Conservation (phyloP, 176 grass and related monocot genomes). For the Aegilops longissima region DNA sequence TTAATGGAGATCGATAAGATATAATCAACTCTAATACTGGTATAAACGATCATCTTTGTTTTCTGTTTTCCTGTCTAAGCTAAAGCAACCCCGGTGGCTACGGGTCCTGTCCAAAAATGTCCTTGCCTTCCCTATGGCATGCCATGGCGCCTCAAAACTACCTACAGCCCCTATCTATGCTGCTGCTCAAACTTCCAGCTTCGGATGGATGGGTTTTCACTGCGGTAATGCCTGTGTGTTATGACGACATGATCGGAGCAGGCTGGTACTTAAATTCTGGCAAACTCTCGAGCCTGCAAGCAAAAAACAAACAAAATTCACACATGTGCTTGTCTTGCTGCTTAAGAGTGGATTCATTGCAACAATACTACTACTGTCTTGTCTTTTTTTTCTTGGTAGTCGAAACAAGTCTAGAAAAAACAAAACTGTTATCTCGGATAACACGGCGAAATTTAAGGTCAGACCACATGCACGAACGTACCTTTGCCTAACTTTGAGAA, state of each 20-base stretch:
- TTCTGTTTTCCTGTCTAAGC: too few relatives aligned
- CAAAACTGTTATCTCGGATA: background rate
- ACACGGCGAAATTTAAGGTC: background rate
- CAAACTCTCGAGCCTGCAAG: slow-evolving; percentile 68
- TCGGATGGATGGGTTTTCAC: background rate
- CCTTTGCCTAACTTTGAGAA: slow-evolving; percentile 97
- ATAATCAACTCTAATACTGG: too few relatives aligned
- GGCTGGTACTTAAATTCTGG: slow-evolving; percentile 84
- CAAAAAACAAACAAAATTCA: slow-evolving; percentile 8
- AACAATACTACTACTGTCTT: background rate
- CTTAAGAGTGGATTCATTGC: background rate
- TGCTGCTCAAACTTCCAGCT: slow-evolving; percentile 4
- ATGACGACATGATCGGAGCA: slow-evolving; percentile 62
- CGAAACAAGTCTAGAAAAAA: background rate
- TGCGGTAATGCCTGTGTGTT: slow-evolving; percentile 10
- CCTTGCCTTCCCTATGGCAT: background rate
- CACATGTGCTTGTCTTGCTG: background rate
- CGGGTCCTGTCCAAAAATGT: background rate
- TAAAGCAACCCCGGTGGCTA: too few relatives aligned
- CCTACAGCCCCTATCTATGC: slow-evolving; percentile 19
- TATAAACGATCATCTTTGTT: too few relatives aligned
- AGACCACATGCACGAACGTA: slow-evolving; percentile 35
- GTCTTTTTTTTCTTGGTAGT: too few relatives aligned
- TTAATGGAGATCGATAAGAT: too few relatives aligned
- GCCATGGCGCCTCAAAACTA: background rate